Conservation (phyloP, 768 basidiomycete species). For the Boletus speciosus region DNA sequence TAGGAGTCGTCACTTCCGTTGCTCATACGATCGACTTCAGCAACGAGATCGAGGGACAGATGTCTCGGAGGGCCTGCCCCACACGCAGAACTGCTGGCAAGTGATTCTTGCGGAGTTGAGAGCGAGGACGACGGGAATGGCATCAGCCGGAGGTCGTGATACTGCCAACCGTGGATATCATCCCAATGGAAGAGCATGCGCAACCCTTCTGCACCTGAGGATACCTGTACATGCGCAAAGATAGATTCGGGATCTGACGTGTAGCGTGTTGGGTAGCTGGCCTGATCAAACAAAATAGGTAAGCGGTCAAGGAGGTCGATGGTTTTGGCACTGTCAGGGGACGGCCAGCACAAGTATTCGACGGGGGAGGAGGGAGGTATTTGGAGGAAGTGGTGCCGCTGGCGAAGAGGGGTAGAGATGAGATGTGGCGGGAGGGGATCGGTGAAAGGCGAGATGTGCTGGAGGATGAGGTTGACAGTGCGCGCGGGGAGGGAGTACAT, state of each 20-base stretch:
- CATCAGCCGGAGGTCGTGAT: slow-evolving; percentile 66
- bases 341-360: slow-evolving; percentile 70
- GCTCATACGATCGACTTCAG: slow-evolving; percentile 21
- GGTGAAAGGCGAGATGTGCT: slow-evolving; percentile 53
- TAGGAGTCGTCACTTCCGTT: slow-evolving; percentile 50
- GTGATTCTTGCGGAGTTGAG: slow-evolving; percentile 26
- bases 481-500: slow-evolving; percentile 38
- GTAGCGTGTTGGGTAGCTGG: slow-evolving; percentile 34
- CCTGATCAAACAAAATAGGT: slow-evolving; percentile 23
- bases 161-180: slow-evolving; percentile 53
- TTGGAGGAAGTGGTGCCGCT: slow-evolving; percentile 63
- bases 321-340: slow-evolving; percentile 32
- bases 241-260: slow-evolving; percentile 49
- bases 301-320: slow-evolving; percentile 45
- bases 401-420: slow-evolving; percentile 53
- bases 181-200: slow-evolving; percentile 73
- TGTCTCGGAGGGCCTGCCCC: background rate
- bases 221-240: slow-evolving; percentile 56
- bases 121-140: slow-evolving; percentile 55
- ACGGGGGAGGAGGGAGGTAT: slow-evolving; percentile 47
- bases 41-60: background rate
- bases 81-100: slow-evolving; percentile 23
- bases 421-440: slow-evolving; percentile 58
- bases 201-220: slow-evolving; percentile 35
- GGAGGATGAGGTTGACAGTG: slow-evolving; percentile 46